Evolutionary conservation across 768 basidiomycete genomes (phyloP), one percentile per base, ranked within the genome.

Genomic region (Kwoniella dejecticola): DNA sequence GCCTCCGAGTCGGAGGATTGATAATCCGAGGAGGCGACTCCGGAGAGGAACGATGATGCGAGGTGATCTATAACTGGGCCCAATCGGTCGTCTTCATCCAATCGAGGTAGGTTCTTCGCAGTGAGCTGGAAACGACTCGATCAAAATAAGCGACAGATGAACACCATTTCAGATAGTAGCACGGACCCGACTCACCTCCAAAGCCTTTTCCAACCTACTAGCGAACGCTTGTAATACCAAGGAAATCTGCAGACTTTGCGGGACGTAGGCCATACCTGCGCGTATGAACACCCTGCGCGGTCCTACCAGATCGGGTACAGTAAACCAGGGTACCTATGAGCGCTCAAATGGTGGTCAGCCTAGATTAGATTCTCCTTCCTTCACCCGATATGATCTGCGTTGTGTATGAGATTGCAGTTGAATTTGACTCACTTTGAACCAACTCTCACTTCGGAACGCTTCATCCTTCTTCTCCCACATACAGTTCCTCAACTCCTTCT

Each of bases 31-130:
- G 81, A 83, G 1, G 90, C 89, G 38, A 95, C 85, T 24, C 96
- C 96, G 1, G 90, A 88, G 21, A 92, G 82, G 84, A 98, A 97
- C 49, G 93, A 94, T 77, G 90, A 87, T 2, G 93, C 94, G 12
- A 99, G 84, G 77, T 96, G 92, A 62, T 88, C 85, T 13, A 99
- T 85, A 55, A 99, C 85, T 19, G 94, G 94, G 4, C 91, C 79
- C 10, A 99, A 80, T 26, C 96, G 89, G 17, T 88, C 89, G 74
- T 98, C 96, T 79, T 97, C 95, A 70, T 98, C 94, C 61, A 99
- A 82, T 15, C 91, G 86, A 2, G 94, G 93, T 5, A 98, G 83
- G 23, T 87, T 85, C 75, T 88, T 89, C 3, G 92, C 87, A 5
- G 94, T 97, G 56, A 84, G 74, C 93, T 98, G 67, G 38, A 45